Base-by-base conservation (phyloP, 2,329 filamentous ascomycete species). In the Lasiodiplodia sp. region DNA sequence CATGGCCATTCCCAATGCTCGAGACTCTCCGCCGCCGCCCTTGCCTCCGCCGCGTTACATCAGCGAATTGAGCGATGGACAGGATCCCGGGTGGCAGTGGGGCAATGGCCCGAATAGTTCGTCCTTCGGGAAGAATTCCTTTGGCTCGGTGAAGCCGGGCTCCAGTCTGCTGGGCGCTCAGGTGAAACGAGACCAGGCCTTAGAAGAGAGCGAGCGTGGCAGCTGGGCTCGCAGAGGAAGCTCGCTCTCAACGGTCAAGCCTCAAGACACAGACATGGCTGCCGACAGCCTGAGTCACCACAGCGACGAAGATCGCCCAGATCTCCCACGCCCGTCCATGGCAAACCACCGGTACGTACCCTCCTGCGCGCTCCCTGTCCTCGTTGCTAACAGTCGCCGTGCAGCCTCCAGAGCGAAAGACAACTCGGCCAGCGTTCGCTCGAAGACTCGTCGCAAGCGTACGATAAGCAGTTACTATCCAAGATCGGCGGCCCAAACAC, bases 11-110 rank as follows among this genome's bases (percentile, higher is more conserved):
- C 88, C 87, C 62, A 84, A 86, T 75, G 82, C 85, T 69, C 83
- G 85, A 74, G 82, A 84, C 37, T 71, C 77, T 53, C 82, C 83
- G 63, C 89, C 89, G 69, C 89, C 89, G 71, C 88, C 89, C 62
- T 82, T 91, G 73, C 89, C 89, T 73, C 89, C 89, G 69, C 87
- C 89, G 65, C 84, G 83, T 77, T 81, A 85, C 75, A 85, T 91
- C 69, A 82, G 83, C 72, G 86, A 88, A 70, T 79, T 88, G 71
- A 81, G 83, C 72, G 78, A 83, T 71, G 88, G 87, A 44, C 83
- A 86, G 73, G 89, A 91, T 78, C 83, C 86, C 67, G 88, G 86
- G 70, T 91, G 88, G 88, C 82, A 86, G 76, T 88, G 86, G 84
- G 87, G 85, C 71, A 89, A 91, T 79, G 82, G 82, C 63, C 82